Evolutionary conservation across 2,329 filamentous ascomycete genomes (phyloP).

Genomic region (Colletotrichum eleusines): DNA sequence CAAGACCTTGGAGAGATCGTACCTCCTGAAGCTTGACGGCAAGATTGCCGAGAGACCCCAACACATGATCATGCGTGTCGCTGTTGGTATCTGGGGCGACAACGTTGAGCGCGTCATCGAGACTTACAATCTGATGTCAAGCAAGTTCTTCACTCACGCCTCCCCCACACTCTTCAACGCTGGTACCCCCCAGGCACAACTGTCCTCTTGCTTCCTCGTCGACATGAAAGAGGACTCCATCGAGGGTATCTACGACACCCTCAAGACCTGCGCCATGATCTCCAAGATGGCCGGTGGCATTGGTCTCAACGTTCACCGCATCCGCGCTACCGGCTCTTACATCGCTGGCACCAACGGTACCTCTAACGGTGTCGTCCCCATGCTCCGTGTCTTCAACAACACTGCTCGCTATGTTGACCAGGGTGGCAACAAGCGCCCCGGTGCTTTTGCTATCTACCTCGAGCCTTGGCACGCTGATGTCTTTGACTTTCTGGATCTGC

Average conservation of each 20-base stretch:
- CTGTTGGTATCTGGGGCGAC: conserved; percentile 96
- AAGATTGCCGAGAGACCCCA: conserved; percentile 98
- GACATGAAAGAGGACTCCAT: conserved; percentile 99
- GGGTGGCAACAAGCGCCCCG: conserved; percentile 98
- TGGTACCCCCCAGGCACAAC: conserved; percentile 91
- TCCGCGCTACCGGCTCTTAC: conserved; percentile 96
- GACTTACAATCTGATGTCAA: conserved; percentile 99
- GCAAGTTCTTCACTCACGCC: conserved; percentile 98
- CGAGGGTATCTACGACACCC: conserved; percentile 97
- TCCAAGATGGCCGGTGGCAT: conserved; percentile 99
- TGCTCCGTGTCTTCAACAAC: conserved; percentile 99
- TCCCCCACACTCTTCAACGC: conserved; percentile 99
- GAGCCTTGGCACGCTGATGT: conserved; percentile 99
- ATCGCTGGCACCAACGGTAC: conserved; percentile 98
- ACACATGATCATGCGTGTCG: conserved; percentile 99
- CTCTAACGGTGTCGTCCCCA: conserved; percentile 96
- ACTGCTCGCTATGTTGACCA: conserved; percentile 98
- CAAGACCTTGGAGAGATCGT: conserved; percentile 98
- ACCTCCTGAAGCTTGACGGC: conserved; percentile 93
- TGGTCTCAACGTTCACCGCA: conserved; percentile 95
- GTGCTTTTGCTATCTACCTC: conserved; percentile 98
- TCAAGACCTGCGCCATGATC: conserved; percentile 99
- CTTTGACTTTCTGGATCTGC: conserved; percentile 95
- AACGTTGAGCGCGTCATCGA: conserved; percentile 95
- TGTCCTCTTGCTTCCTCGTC: conserved; percentile 98